A percentile compares a stretch with the other conserved stretches of the same genome.
These are phyloP conservation scores for Agapanthus africanus DNA, from an alignment of 106 monocot genomes.

Conservation along the genomic window DNA sequence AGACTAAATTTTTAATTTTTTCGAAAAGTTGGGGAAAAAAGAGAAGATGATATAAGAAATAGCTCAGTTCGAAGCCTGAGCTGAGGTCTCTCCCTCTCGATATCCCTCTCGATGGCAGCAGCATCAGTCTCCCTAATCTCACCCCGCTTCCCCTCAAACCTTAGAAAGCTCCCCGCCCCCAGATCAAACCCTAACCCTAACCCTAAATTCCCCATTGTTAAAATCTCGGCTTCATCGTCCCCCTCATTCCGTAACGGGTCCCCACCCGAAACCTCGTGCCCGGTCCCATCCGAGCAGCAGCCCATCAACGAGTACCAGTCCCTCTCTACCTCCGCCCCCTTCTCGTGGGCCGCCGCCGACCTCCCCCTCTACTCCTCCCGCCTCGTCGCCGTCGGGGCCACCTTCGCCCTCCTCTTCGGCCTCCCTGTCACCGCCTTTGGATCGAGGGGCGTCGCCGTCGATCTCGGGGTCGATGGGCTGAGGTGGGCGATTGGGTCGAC, in stretches of 20 bases:
- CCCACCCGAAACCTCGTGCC: constrained; percentile 75
- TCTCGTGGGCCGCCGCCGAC: constrained; percentile 77
- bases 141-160: background rate
- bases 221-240: constrained; percentile 15
- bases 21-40: too few species aligned
- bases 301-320: constrained; percentile 93
- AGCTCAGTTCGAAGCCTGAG: too few species aligned
- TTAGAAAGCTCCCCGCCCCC: background rate
- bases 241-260: constrained; percentile 47
- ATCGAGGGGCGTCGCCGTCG: constrained; percentile 15
- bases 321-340: constrained; percentile 64
- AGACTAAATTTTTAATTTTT: too few species aligned
- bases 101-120: too few species aligned
- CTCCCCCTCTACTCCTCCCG: constrained; percentile 50
- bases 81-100: too few species aligned
- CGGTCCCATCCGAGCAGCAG: constrained; percentile 90
- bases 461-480: constrained; percentile 17
- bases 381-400: constrained; percentile 47
- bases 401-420: constrained; percentile 68
- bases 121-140: too few species aligned
- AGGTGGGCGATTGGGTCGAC: constrained; percentile 44
- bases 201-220: background rate
- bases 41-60: too few species aligned
- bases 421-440: constrained; percentile 81
- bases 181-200: constrained; percentile 10